These are phyloP conservation scores for Eimeria nieschulzi DNA, from an alignment of 169 alveolate genomes.

Conservation along the genomic window DNA sequence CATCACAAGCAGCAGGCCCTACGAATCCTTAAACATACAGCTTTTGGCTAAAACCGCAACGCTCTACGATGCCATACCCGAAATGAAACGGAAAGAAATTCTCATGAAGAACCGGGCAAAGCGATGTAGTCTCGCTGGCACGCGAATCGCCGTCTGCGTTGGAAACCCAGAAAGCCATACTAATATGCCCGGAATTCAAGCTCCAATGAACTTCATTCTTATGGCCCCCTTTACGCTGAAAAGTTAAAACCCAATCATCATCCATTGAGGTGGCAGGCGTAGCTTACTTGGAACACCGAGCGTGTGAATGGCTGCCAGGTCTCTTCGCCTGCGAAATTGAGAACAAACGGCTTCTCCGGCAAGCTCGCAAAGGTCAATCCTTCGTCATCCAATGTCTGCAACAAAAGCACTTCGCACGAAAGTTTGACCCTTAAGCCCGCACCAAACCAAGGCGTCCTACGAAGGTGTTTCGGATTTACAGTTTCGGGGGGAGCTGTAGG, in stretches of 20 bases:
- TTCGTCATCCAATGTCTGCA: conserved; percentile 34
- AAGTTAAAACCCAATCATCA: neutral
- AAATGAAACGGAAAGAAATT: conserved; percentile 48
- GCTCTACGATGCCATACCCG: neutral
- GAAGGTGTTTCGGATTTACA: too few relatives aligned
- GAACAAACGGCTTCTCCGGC: conserved; percentile 42
- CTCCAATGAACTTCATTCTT: too few relatives aligned
- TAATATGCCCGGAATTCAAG: too few relatives aligned
- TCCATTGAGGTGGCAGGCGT: neutral
- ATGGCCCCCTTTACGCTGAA: too few relatives aligned
- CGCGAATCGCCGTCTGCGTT: conserved; percentile 20
- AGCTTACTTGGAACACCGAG: conserved; percentile 41
- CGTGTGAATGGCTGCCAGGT: conserved; percentile 64
- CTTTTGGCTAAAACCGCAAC: too few relatives aligned
- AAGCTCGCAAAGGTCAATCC: neutral
- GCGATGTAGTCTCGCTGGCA: conserved; percentile 71
- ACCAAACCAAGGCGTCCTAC: too few relatives aligned
- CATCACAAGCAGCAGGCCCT: too few relatives aligned
- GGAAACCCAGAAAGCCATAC: neutral
- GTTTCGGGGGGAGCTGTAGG: conserved; percentile 21
- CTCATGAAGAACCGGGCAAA: conserved; percentile 64
- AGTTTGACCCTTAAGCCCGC: too few relatives aligned
- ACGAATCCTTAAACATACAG: too few relatives aligned
- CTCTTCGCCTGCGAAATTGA: conserved; percentile 17
- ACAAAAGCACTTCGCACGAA: neutral